Conservation (phyloP, 2,329 filamentous ascomycete genomes). For the Blastomyces silverae region DNA sequence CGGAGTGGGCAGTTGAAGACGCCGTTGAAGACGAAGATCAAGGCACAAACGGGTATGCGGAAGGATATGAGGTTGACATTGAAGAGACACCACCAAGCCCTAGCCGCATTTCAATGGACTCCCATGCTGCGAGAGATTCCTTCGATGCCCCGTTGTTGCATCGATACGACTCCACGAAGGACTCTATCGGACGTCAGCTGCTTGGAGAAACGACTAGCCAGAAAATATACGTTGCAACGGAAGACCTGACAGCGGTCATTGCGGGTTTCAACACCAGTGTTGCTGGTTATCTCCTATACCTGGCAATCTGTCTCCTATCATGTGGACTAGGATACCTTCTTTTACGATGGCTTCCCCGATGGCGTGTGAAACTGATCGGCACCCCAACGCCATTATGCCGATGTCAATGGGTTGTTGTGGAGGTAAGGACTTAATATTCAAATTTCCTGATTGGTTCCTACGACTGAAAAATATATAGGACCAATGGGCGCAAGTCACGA, state of each 20-base stretch:
- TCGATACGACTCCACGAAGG: slow-evolving; percentile 62
- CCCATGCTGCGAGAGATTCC: slow-evolving; percentile 40
- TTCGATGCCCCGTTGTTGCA: slow-evolving; percentile 59
- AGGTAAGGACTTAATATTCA: slow-evolving; percentile 46
- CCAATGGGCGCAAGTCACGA: slow-evolving; percentile 86
- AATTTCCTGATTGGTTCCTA: background rate
- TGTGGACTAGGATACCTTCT: slow-evolving; percentile 75
- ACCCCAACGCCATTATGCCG: slow-evolving; percentile 60
- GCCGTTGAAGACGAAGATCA: slow-evolving; percentile 36
- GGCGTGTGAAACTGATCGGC: slow-evolving; percentile 72
- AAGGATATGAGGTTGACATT: slow-evolving; percentile 27
- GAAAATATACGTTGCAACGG: slow-evolving; percentile 86
- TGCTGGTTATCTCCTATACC: slow-evolving; percentile 62
- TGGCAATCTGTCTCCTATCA: slow-evolving; percentile 62
- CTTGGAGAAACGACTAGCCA: slow-evolving; percentile 63
- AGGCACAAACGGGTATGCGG: slow-evolving; percentile 29
- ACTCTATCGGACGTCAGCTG: slow-evolving; percentile 52
- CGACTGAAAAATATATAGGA: slow-evolving; percentile 49
- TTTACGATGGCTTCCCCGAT: slow-evolving; percentile 82
- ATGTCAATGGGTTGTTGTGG: slow-evolving; percentile 87
- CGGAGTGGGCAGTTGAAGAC: slow-evolving; percentile 49
- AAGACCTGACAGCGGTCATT: slow-evolving; percentile 89
- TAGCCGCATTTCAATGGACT: slow-evolving; percentile 18
- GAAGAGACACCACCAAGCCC: slow-evolving; percentile 14
- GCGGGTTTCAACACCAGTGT: slow-evolving; percentile 79